Evolutionary conservation across 306 rosid species (phyloP), one percentile per base, ranked within the genome.

Genomic region (Dryas drummondii): DNA sequence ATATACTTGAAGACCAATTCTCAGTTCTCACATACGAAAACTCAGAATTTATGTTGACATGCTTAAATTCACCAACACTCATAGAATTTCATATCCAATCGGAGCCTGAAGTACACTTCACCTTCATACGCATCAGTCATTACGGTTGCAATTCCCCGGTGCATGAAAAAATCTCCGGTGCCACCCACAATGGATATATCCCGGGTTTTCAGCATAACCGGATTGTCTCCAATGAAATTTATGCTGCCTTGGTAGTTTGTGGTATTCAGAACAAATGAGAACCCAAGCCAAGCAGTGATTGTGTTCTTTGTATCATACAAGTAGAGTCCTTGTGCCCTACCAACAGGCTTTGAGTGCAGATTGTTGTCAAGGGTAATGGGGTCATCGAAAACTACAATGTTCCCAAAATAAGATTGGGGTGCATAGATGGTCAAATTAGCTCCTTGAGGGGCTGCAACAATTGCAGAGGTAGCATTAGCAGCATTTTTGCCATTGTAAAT

Each of bases 271-370:
- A 76, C 81, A 75, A 93, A 89, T 0, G 91, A 55, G 67, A 93
- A 93, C 5, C 87, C 90, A 0, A 93, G 81, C 93, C 93, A 93
- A 11, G 91, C 0, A 7, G 96, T 89, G 85, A 6, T 86, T 0
- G 91, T 85, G 8, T 89, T 85, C 12, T 89, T 91, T 2, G 82
- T 91, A 47, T 89, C 91, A 26, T 86, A 91, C 8, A 91, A 7
- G 76, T 93, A 93, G 14, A 93, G 53, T 0, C 98, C 97, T 50
- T 93, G 97, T 46, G 98, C 93, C 62, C 96, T 82, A 4, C 98
- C 97, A 5, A 93, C 82, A 0, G 90, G 91, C n/a, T 78, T 72
- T 1, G 96, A 93, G 76, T 80, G 91, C 49, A 93, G 84, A 17
- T 88, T 84, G 22, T 22, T 22, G 22, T 22, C 22, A 22, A 22